Conservation (phyloP, 495 filamentous ascomycete genomes). For the Penicillium malachiteum region DNA sequence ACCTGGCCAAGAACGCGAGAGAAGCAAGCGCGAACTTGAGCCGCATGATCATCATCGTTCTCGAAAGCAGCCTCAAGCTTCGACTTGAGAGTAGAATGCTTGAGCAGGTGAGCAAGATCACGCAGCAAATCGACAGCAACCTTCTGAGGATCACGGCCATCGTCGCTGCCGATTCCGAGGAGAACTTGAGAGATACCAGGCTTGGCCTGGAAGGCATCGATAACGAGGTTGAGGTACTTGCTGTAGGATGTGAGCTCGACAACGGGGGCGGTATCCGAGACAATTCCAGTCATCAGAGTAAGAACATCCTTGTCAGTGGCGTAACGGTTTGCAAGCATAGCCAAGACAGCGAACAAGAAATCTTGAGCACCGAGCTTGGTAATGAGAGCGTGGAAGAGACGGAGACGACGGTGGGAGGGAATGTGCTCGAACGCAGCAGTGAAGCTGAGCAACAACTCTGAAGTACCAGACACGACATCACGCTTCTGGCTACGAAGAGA, state of each 20-base stretch:
- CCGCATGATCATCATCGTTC: slow-evolving; percentile 46
- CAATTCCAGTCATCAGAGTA: slow-evolving; percentile 42
- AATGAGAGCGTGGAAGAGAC: slow-evolving; percentile 74
- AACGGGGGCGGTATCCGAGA: slow-evolving; percentile 56
- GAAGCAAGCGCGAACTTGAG: slow-evolving; percentile 64
- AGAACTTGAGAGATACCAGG: slow-evolving; percentile 66
- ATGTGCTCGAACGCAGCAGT: slow-evolving; percentile 94
- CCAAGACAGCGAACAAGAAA: slow-evolving; percentile 55
- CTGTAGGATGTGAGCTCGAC: slow-evolving; percentile 66
- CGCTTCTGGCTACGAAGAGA: slow-evolving; percentile 77
- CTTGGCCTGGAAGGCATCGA: slow-evolving; percentile 70
- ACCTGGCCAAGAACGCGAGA: slow-evolving; percentile 68
- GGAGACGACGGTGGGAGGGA: slow-evolving; percentile 75
- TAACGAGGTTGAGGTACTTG: slow-evolving; percentile 69
- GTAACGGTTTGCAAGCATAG: slow-evolving; percentile 49
- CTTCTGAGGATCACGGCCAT: slow-evolving; percentile 56
- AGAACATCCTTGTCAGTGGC: slow-evolving; percentile 44
- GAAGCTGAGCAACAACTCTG: slow-evolving; percentile 87
- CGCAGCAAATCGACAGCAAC: slow-evolving; percentile 62
- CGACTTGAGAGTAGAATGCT: slow-evolving; percentile 43
- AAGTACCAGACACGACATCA: slow-evolving; percentile 72
- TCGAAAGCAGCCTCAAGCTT: slow-evolving; percentile 42
- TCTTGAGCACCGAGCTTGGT: slow-evolving; percentile 80
- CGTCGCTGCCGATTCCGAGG: slow-evolving; percentile 62
- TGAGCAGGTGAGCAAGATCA: slow-evolving; percentile 42